Conservation (phyloP, 176 grass and related monocot species). For the Cenchrus americanus region DNA sequence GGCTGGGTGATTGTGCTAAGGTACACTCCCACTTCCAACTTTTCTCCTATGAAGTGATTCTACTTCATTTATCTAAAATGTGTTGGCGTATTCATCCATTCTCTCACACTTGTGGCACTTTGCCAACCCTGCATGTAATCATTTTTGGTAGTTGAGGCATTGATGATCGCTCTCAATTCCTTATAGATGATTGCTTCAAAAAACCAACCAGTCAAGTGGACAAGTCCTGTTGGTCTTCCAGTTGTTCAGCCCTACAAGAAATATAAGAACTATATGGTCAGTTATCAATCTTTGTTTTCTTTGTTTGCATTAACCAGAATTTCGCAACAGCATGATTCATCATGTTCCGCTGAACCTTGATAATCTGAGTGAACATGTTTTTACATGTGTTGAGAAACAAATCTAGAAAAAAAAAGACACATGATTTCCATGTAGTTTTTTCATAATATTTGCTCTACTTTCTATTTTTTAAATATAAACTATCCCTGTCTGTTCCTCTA, state of each 20-base stretch:
- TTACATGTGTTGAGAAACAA: background rate
- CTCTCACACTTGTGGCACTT: slow-evolving; percentile 23
- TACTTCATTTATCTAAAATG: slow-evolving; percentile 26
- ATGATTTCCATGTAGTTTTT: slow-evolving; percentile 7
- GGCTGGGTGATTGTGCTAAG: slow-evolving; percentile 97
- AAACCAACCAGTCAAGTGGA: slow-evolving; percentile 94
- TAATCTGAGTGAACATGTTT: background rate
- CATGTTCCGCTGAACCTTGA: background rate
- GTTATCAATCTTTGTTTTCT: slow-evolving; percentile 45
- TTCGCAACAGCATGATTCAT: background rate
- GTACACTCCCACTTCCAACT: slow-evolving; percentile 34
- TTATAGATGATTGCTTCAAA: slow-evolving; percentile 87
- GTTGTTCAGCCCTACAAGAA: slow-evolving; percentile 96
- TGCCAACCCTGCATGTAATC: background rate
- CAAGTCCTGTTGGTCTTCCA: slow-evolving; percentile 85
- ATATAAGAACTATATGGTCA: slow-evolving; percentile 80
- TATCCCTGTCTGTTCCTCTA: background rate
- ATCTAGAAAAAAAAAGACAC: slow-evolving; percentile 5
- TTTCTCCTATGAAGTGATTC: slow-evolving; percentile 22
- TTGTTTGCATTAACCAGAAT: background rate
- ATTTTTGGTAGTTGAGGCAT: slow-evolving; percentile 38
- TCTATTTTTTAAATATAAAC: slow-evolving; percentile 16
- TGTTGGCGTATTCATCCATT: slow-evolving; percentile 2
- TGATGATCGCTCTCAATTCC: slow-evolving; percentile 32
- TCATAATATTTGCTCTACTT: background rate